Conservation (phyloP, 202 grass and related monocot genomes). For the Panicum hallii region DNA sequence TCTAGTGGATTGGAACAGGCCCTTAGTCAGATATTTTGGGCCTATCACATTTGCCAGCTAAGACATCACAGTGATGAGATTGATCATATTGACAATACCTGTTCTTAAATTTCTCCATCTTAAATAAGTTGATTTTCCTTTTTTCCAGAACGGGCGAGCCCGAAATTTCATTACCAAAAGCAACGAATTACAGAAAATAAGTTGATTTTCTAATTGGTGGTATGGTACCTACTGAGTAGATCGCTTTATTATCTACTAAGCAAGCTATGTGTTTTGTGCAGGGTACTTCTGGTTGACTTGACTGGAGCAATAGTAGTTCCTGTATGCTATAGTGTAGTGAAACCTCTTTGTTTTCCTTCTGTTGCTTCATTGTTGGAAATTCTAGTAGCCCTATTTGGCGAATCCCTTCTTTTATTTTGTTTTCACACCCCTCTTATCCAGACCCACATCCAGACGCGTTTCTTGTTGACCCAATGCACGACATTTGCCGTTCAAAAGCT, state of each 20-base stretch:
- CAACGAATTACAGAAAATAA: background rate
- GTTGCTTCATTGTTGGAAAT: constrained; percentile 3
- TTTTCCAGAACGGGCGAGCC: too few species aligned
- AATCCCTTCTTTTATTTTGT: background rate
- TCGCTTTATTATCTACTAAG: too few species aligned
- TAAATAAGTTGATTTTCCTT: background rate
- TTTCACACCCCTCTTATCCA: background rate
- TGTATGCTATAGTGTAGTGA: background rate
- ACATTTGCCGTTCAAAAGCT: constrained; percentile 2
- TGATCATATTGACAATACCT: background rate
- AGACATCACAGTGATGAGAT: background rate
- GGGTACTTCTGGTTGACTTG: background rate
- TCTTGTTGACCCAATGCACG: constrained; percentile 1
- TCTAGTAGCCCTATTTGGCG: background rate
- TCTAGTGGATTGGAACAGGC: too few species aligned
- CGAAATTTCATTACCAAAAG: too few species aligned
- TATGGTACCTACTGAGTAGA: background rate
- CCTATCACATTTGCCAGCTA: constrained; percentile 13
- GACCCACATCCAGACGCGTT: constrained; percentile 8
- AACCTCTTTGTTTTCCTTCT: background rate
- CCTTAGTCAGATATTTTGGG: background rate
- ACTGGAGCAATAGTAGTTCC: background rate
- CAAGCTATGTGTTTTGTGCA: too few species aligned
- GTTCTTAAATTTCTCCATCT: background rate
- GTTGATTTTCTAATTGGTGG: too few species aligned